Evolutionary conservation across 2,329 filamentous ascomycete genomes (phyloP), one percentile per base, ranked within the genome.

Genomic region (Rhynchosporium graminicola): DNA sequence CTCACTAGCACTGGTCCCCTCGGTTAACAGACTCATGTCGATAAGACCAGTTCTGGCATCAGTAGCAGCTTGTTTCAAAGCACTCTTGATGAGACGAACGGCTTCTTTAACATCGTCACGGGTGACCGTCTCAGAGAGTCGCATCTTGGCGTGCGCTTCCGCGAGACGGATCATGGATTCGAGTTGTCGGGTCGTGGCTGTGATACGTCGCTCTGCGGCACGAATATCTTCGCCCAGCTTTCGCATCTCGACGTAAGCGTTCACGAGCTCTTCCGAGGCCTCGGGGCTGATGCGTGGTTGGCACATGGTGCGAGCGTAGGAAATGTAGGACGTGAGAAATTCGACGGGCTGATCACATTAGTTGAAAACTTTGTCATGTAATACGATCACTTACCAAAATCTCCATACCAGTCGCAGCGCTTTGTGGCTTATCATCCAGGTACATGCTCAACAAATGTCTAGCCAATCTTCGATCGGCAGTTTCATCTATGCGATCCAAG

Each of bases 121-220:
- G 0, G 90, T 92, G 47, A 99, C 95, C 13, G 82, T 84, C 2
- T 81, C 75, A 0, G 89, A 86, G 4, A 99, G 84, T 3, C 95
- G 90, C 96, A 99, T 99, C 77, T 97, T 97, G 56, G 95, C 96
- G 77, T 99, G 96, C 0, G 93, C 95, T 80, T 99, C 95, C 1
- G 93, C 80, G 3, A 99, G 88, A 65, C 95, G 94, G 74, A 99
- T 98, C 96, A 99, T 99, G 51, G 90, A 95, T 78, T 99, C 96
- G 5, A 99, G 83, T 77, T 99, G 95, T 74, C 95, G 87, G 0
- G 96, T 99, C 3, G 95, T 99, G 46, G 95, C 95, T 0, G 95
- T 99, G 78, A 99, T 99, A 69, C 95, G 91, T 76, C 96, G 94
- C 77, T 99, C 96, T 3, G 91, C 86, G 2, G 92, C 84, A 55